Evolutionary conservation across 2,329 filamentous ascomycete genomes (phyloP).

Genomic region (Colletotrichum sidae): DNA sequence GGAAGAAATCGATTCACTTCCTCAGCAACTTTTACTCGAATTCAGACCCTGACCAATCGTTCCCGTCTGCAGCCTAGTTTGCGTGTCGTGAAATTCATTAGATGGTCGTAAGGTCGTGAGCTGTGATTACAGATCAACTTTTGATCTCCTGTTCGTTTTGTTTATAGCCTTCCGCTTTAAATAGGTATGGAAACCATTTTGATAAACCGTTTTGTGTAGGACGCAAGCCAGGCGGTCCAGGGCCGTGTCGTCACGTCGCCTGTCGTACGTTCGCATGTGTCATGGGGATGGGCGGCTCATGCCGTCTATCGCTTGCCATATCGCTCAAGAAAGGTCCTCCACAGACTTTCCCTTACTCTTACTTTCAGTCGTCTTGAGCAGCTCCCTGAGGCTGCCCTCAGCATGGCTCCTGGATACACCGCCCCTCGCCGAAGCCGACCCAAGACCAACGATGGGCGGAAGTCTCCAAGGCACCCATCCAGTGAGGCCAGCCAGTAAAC

Average conservation of each 20-base stretch:
- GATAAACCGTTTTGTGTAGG: conserved; percentile 13
- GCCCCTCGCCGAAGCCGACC: conserved; percentile 39
- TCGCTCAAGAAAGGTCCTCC: conserved; percentile 38
- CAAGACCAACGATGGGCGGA: conserved; percentile 40
- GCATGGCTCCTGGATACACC: conserved; percentile 57
- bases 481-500: conserved; percentile 53
- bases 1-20: not conserved
- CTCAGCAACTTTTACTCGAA: conserved; percentile 4
- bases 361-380: conserved; percentile 55
- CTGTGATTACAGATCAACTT: conserved; percentile 22
- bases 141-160: conserved; percentile 18
- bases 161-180: conserved; percentile 30
- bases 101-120: conserved; percentile 27
- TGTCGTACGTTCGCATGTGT: conserved; percentile 4
- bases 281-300: not conserved
- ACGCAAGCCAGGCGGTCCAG: not conserved
- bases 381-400: conserved; percentile 66
- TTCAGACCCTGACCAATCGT: conserved; percentile 1
- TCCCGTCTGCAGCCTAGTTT: not conserved
- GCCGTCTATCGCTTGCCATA: not conserved
- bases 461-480: conserved; percentile 61
- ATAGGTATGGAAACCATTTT: conserved; percentile 27
- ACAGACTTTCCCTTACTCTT: conserved; percentile 49
- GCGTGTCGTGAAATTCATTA: conserved; percentile 20
- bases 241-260: not conserved